Evolutionary conservation across 148 eudicot species (phyloP).

Genomic region (Silene conica): DNA sequence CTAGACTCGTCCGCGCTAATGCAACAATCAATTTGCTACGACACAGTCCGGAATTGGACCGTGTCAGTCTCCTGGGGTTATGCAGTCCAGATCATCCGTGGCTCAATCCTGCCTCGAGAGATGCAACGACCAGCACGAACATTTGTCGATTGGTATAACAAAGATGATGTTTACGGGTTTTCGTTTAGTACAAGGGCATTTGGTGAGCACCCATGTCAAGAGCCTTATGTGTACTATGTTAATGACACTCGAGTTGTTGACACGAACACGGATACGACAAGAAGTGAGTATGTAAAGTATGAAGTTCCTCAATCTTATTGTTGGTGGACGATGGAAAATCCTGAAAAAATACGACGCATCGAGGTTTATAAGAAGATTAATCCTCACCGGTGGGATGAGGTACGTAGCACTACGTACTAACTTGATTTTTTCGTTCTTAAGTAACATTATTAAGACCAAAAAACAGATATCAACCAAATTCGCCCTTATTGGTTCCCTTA

Average conservation of each 20-base stretch:
- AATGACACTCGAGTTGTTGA: constrained; percentile 13
- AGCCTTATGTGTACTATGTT: constrained; percentile 35
- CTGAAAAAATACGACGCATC: constrained; percentile 21
- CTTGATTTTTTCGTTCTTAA: neutral
- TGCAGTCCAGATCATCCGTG: constrained; percentile 40
- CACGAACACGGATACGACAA: constrained; percentile 8
- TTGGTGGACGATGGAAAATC: constrained; percentile 25
- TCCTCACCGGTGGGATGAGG: constrained; percentile 53
- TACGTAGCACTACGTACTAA: constrained; percentile 25
- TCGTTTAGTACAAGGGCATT: constrained; percentile 40
- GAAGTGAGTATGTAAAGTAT: constrained; percentile 26
- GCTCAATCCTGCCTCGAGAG: constrained; percentile 32
- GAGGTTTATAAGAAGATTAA: constrained; percentile 46
- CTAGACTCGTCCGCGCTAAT: constrained; percentile 46
- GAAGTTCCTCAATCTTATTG: constrained; percentile 21
- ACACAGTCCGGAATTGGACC: constrained; percentile 43
- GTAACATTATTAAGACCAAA: too few species aligned
- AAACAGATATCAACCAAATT: too few species aligned
- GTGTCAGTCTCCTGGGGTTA: constrained; percentile 73
- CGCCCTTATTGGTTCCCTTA: too few species aligned
- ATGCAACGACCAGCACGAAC: constrained; percentile 44
- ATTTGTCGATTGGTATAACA: constrained; percentile 40
- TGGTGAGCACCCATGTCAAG: constrained; percentile 34
- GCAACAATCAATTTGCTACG: constrained; percentile 70
- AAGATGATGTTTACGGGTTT: constrained; percentile 23